Percentiles rank a stretch among this genome's conserved stretches.
These are phyloP conservation scores for Aspergillus ibericus DNA, from an alignment of 2,329 filamentous ascomycete genomes.

Conservation along the genomic window DNA sequence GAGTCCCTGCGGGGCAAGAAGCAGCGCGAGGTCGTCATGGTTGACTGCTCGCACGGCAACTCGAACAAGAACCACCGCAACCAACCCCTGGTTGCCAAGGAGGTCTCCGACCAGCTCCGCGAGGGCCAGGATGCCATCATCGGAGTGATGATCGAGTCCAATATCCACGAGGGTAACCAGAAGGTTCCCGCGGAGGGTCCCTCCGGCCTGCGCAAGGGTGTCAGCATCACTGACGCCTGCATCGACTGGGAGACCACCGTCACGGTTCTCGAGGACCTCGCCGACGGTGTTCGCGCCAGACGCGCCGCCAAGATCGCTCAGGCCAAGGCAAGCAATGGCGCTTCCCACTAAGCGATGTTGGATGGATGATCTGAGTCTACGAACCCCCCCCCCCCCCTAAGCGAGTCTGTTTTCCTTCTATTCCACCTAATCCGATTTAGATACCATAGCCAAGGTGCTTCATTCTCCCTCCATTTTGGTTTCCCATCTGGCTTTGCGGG, in stretches of 20 bases:
- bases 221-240: slow-evolving; percentile 95
- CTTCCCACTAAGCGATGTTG: slow-evolving; percentile 21
- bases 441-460: slow-evolving; percentile 22
- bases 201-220: slow-evolving; percentile 75
- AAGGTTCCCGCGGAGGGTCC: slow-evolving; percentile 86
- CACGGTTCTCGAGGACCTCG: slow-evolving; percentile 77
- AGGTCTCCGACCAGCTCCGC: slow-evolving; percentile 79
- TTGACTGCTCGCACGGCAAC: slow-evolving; percentile 98
- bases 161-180: slow-evolving; percentile 87
- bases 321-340: slow-evolving; percentile 31
- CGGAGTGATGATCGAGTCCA: slow-evolving; percentile 98
- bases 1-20: slow-evolving; percentile 78
- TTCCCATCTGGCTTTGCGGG: slow-evolving; percentile 1
- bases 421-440: slow-evolving; percentile 18
- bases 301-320: slow-evolving; percentile 51
- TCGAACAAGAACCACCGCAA: slow-evolving; percentile 97
- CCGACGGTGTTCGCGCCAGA: slow-evolving; percentile 75
- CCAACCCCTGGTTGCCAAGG: slow-evolving; percentile 87
- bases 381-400: neutral
- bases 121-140: slow-evolving; percentile 85
- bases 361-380: neutral
- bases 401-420: slow-evolving; percentile 10
- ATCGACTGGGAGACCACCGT: slow-evolving; percentile 90
- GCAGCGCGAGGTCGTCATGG: slow-evolving; percentile 88
- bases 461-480: slow-evolving; percentile 4